Percentiles rank a stretch among this genome's conserved stretches.
Evolutionary conservation across 176 grass and related monocot genomes (phyloP).

Genomic region (Aegilops tauschii): DNA sequence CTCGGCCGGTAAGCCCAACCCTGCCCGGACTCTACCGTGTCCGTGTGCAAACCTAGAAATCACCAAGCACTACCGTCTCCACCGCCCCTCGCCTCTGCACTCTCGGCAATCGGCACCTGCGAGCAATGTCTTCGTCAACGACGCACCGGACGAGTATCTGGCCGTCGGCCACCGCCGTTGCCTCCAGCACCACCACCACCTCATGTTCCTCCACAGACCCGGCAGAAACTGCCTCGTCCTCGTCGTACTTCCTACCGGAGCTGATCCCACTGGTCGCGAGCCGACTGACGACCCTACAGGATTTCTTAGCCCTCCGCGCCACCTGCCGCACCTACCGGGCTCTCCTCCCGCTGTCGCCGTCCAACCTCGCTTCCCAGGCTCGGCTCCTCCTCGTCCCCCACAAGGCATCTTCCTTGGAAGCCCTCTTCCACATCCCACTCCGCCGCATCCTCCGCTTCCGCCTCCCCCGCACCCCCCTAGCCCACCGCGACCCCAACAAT

Average conservation of each 20-base stretch:
- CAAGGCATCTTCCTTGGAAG: constrained; percentile 38
- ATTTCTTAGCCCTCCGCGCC: constrained; percentile 42
- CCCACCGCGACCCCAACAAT: background rate
- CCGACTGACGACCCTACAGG: constrained; percentile 46
- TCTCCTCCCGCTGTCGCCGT: constrained; percentile 17
- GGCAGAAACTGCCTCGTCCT: constrained; percentile 3
- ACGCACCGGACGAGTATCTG: background rate
- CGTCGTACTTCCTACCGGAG: constrained; percentile 24
- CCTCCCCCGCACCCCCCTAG: constrained; percentile 33
- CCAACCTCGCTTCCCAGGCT: constrained; percentile 39
- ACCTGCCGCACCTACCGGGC: constrained; percentile 46
- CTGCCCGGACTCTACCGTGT: too few species aligned
- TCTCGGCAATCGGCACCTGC: background rate
- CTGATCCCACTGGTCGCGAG: constrained; percentile 26
- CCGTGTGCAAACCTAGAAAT: too few species aligned
- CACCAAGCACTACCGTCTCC: background rate
- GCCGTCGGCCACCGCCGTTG: background rate
- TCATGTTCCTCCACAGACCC: background rate
- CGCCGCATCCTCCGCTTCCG: constrained; percentile 37
- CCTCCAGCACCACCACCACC: background rate
- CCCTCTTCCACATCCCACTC: constrained; percentile 45
- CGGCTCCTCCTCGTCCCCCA: constrained; percentile 46
- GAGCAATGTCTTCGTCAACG: background rate
- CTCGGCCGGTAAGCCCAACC: too few species aligned
- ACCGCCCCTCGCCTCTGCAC: too few species aligned